phyloP scores from a whole-genome alignment of 2,329 filamentous ascomycete species.

The Cyclaneusma minus region DNA sequence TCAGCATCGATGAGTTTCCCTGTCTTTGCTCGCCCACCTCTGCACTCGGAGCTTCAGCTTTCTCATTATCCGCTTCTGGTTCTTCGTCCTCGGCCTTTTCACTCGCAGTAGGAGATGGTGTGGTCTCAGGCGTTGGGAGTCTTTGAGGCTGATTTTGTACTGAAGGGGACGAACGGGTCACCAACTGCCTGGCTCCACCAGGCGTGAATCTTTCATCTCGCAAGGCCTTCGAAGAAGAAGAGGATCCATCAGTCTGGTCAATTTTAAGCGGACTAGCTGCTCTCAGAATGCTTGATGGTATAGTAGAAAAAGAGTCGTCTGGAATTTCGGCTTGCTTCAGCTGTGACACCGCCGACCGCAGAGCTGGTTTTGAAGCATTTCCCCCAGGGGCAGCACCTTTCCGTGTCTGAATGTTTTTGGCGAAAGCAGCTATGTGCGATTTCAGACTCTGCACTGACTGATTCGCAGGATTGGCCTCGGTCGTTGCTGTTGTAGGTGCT shows the following conservation, averaged over 20 bases:
- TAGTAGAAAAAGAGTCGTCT: slow-evolving; percentile 14
- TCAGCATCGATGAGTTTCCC: slow-evolving; percentile 8
- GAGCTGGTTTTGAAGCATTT: slow-evolving; percentile 5
- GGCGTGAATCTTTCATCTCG: neutral
- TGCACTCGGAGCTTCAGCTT: no score
- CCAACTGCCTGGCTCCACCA: no score
- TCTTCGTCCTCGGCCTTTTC: slow-evolving; percentile 4
- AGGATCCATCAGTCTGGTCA: neutral
- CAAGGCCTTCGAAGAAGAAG: neutral
- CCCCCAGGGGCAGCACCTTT: slow-evolving; percentile 8
- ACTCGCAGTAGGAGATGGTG: slow-evolving; percentile 12
- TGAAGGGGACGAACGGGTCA: slow-evolving; percentile 1
- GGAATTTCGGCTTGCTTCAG: slow-evolving; percentile 3
- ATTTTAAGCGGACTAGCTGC: slow-evolving; percentile 9
- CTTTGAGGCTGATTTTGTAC: slow-evolving; percentile 1
- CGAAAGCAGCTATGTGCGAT: no score
- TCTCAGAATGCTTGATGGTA: slow-evolving; percentile 11
- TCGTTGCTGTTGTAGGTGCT: no score
- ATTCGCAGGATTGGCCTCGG: no score
- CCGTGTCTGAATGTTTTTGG: no score
- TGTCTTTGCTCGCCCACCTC: slow-evolving; percentile 1
- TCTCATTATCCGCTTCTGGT: neutral
- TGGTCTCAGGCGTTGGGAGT: slow-evolving; percentile 16
- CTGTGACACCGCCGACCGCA: slow-evolving; percentile 5
- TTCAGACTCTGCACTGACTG: no score